Evolutionary conservation across 2,329 filamentous ascomycete genomes (phyloP).

Genomic region (Dryadomyces quercivorus): DNA sequence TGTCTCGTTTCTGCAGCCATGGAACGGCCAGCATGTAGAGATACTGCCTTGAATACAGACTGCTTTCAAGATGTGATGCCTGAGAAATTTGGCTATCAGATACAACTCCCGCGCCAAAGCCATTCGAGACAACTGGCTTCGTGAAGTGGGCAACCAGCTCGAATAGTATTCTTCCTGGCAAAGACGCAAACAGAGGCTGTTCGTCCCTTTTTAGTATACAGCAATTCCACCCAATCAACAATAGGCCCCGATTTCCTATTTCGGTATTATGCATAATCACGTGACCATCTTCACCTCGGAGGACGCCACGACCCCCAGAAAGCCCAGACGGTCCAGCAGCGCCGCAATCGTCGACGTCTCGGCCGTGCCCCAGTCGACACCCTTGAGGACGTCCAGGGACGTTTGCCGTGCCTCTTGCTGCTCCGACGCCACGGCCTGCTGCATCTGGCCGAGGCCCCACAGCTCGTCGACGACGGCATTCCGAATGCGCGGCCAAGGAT

Average conservation of each 20-base stretch:
- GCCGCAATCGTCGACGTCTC: constrained; percentile 31
- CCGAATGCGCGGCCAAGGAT: constrained; percentile 70
- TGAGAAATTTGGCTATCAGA: too few species aligned
- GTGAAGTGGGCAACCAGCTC: too few species aligned
- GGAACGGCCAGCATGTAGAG: too few species aligned
- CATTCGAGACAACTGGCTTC: too few species aligned
- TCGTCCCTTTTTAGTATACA: neutral
- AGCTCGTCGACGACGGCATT: constrained; percentile 47
- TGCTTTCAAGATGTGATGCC: too few species aligned
- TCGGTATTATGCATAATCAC: neutral
- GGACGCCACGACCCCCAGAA: neutral
- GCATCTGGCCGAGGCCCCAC: constrained; percentile 29
- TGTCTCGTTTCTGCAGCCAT: too few species aligned
- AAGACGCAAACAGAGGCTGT: too few species aligned
- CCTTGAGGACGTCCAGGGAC: constrained; percentile 23
- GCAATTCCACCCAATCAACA: neutral
- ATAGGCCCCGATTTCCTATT: neutral
- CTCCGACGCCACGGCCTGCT: neutral
- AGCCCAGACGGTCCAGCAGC: constrained; percentile 14
- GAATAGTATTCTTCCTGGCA: too few species aligned
- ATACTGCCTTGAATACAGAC: too few species aligned
- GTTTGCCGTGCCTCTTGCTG: neutral
- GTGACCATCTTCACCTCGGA: neutral
- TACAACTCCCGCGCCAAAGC: too few species aligned
- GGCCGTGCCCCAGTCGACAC: constrained; percentile 47